Percentiles rank a stretch among this genome's conserved stretches.
These are phyloP conservation scores for Candida oleophila DNA, from an alignment of 805 yeast species.

Conservation along the genomic window DNA sequence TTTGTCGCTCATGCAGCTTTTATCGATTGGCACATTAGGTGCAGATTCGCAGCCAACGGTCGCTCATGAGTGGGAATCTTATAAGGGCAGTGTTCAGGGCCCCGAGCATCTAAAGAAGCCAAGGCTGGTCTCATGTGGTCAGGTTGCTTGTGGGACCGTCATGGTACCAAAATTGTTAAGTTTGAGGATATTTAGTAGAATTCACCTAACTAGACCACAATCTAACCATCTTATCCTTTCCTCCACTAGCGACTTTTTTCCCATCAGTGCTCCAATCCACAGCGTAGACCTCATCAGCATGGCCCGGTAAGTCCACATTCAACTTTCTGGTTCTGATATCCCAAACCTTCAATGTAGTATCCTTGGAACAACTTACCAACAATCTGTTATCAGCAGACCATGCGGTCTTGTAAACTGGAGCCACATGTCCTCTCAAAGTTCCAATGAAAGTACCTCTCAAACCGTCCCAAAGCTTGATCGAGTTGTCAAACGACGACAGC, in stretches of 20 bases:
- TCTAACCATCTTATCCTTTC: conserved; percentile 91
- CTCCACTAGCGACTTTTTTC: conserved; percentile 91
- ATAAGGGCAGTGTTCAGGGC: too few relatives aligned
- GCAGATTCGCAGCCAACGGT: too few relatives aligned
- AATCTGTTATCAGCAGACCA: conserved; percentile 96
- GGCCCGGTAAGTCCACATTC: conserved; percentile 91
- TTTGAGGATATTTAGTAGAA: too few relatives aligned
- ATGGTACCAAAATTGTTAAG: too few relatives aligned
- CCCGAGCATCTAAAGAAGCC: too few relatives aligned
- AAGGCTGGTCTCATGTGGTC: too few relatives aligned
- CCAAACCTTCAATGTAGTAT: conserved; percentile 96
- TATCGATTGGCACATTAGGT: too few relatives aligned
- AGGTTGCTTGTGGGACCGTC: too few relatives aligned
- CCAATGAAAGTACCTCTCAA: conserved; percentile 84
- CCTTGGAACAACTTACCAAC: conserved; percentile 91
- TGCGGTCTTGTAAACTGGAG: conserved; percentile 95
- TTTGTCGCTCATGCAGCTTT: too few relatives aligned
- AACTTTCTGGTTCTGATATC: conserved; percentile 84
- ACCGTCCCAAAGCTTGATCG: conserved; percentile 96
- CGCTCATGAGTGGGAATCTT: too few relatives aligned
- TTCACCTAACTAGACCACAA: conserved; percentile 77
- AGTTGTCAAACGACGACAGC: conserved; percentile 93
- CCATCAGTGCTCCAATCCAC: conserved; percentile 99
- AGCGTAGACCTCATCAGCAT: conserved; percentile 91
- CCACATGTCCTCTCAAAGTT: conserved; percentile 95